These are phyloP conservation scores for Whalleya microplaca DNA, from an alignment of 2,329 filamentous ascomycete genomes.

Conservation along the genomic window DNA sequence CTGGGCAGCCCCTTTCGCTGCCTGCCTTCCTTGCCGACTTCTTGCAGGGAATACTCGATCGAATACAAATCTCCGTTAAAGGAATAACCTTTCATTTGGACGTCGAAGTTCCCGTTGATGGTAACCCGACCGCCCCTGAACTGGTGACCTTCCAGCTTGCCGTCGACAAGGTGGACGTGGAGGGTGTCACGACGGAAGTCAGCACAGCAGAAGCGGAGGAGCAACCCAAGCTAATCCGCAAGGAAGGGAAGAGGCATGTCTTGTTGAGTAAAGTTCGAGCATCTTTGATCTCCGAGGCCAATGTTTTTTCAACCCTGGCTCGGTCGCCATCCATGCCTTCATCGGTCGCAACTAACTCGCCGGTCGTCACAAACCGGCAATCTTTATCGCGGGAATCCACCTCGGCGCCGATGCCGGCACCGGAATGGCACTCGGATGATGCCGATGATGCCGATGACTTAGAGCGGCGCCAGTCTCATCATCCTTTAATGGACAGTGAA, in stretches of 20 bases:
- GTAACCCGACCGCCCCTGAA: slow-evolving; percentile 51
- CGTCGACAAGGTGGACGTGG: slow-evolving; percentile 66
- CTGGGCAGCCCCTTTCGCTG: slow-evolving; percentile 69
- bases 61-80: slow-evolving; percentile 68
- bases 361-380: slow-evolving; percentile 38
- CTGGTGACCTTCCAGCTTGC: slow-evolving; percentile 67
- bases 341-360: slow-evolving; percentile 55
- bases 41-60: slow-evolving; percentile 73
- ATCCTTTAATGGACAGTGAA: slow-evolving; percentile 53
- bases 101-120: slow-evolving; percentile 57
- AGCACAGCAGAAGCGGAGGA: slow-evolving; percentile 36
- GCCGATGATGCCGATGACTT: slow-evolving; percentile 41
- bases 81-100: slow-evolving; percentile 70
- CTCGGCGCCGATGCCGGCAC: slow-evolving; percentile 14
- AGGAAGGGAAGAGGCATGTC: slow-evolving; percentile 68
- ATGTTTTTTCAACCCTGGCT: slow-evolving; percentile 64
- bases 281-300: slow-evolving; percentile 68
- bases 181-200: slow-evolving; percentile 60
- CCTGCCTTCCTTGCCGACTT: slow-evolving; percentile 73
- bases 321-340: slow-evolving; percentile 63
- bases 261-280: slow-evolving; percentile 66
- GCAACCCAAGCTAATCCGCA: slow-evolving; percentile 47
- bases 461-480: slow-evolving; percentile 38
- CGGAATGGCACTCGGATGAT: slow-evolving; percentile 35
- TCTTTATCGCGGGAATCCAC: slow-evolving; percentile 30